These are phyloP conservation scores for Penicillium sp. DNA, from an alignment of 2,329 filamentous ascomycete genomes.

Conservation along the genomic window DNA sequence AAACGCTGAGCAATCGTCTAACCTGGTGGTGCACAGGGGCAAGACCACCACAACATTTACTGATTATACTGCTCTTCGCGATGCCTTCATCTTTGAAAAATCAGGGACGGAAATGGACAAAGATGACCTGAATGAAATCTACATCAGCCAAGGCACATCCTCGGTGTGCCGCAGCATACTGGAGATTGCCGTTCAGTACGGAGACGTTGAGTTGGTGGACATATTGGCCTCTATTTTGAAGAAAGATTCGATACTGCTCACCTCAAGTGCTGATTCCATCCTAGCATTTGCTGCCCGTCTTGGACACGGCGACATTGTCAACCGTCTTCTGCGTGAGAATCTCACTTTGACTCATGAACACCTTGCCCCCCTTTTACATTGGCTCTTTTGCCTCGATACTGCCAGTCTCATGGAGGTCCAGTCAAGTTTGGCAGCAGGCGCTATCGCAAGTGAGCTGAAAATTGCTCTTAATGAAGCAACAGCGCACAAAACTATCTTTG, in stretches of 20 bases:
- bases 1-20: background rate
- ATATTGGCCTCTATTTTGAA: background rate
- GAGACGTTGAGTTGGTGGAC: constrained; percentile 4
- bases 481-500: background rate
- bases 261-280: too few relatives aligned
- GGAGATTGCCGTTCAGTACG: constrained; percentile 7
- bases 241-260: background rate
- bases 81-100: background rate
- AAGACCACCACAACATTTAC: background rate
- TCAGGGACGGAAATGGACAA: background rate
- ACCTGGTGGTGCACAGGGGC: background rate
- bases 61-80: constrained; percentile 2
- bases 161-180: background rate
- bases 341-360: background rate
- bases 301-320: constrained; percentile 4
- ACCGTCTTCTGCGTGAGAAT: constrained; percentile 1
- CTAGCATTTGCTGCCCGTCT: constrained; percentile 3
- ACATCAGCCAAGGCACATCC: background rate
- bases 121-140: background rate
- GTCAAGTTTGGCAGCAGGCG: background rate
- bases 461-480: background rate
- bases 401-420: constrained; percentile 1
- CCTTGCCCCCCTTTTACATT: constrained; percentile 5
- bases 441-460: background rate
- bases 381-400: constrained; percentile 9